Conservation (phyloP, 257 asterid species). For the Gynochthodes officinalis region DNA sequence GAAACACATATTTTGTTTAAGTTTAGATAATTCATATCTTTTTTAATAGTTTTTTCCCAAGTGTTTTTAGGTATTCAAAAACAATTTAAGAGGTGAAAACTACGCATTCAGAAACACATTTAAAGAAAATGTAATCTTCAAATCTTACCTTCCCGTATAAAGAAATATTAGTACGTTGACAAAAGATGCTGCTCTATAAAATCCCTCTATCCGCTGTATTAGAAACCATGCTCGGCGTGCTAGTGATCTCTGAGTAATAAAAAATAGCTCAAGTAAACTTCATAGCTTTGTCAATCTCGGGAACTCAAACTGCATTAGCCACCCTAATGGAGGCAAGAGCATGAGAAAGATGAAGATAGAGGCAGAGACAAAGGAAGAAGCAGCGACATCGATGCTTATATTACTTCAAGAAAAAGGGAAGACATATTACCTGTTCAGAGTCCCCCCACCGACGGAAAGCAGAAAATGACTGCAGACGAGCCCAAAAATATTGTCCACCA, state of each 20-base stretch:
- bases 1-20: no score
- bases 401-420: no score
- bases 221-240: conserved; percentile 82
- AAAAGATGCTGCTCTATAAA: conserved; percentile 87
- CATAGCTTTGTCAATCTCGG: neutral
- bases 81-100: neutral
- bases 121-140: neutral
- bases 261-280: neutral
- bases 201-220: conserved; percentile 75
- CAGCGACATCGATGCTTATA: neutral
- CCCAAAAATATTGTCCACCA: conserved; percentile 94
- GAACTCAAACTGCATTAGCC: neutral
- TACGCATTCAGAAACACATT: neutral
- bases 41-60: no score
- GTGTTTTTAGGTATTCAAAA: no score
- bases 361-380: neutral
- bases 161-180: conserved; percentile 90
- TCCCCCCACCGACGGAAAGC: conserved; percentile 98
- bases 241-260: conserved; percentile 59
- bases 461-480: conserved; percentile 86
- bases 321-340: neutral
- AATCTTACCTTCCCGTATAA: conserved; percentile 73
- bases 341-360: neutral
- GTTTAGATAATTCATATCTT: no score
- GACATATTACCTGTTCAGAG: conserved; percentile 70